Percentiles rank a stretch among this genome's conserved stretches.
Conservation (phyloP, 108 stramenopile species). For the Aureococcus anophagefferens region DNA sequence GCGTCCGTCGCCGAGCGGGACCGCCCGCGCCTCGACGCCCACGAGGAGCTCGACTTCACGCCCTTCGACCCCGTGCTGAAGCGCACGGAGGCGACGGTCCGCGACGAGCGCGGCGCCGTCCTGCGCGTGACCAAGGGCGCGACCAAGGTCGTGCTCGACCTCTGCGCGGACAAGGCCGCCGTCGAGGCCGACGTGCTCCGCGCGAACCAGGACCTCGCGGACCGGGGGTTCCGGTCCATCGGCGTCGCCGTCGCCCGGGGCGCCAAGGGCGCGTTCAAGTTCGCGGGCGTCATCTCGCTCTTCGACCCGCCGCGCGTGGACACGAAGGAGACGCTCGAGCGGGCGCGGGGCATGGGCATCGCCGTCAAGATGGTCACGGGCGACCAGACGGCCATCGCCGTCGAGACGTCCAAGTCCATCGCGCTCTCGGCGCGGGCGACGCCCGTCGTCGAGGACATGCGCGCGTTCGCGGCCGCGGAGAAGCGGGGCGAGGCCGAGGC, state of each 20-base stretch:
- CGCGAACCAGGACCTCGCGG: conserved; percentile 46
- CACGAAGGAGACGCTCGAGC: conserved; percentile 55
- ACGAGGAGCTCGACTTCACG: conserved; percentile 34
- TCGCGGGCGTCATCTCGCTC: conserved; percentile 62
- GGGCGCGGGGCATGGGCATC: conserved; percentile 45
- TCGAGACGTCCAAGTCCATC: conserved; percentile 44
- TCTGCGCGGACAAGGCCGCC: conserved; percentile 21
- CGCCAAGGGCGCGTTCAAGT: conserved; percentile 39
- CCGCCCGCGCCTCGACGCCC: conserved; percentile 4
- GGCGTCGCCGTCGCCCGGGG: conserved; percentile 49
- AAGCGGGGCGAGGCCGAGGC: conserved; percentile 40
- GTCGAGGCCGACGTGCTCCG: conserved; percentile 17
- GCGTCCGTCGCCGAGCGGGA: conserved; percentile 32
- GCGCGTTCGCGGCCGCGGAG: conserved; percentile 38
- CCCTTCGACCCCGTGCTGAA: conserved; percentile 69
- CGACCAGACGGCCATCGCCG: conserved; percentile 65
- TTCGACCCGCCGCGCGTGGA: conserved; percentile 72
- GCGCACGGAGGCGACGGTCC: conserved; percentile 56
- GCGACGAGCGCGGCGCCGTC: conserved; percentile 28
- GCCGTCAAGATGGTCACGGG: conserved; percentile 79
- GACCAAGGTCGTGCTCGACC: conserved; percentile 52
- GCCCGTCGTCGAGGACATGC: conserved; percentile 35
- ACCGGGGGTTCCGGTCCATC: conserved; percentile 54
- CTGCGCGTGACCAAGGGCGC: conserved; percentile 66
- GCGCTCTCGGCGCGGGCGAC: conserved; percentile 46